A percentile compares a stretch with the other conserved stretches of the same genome.
These are phyloP conservation scores for Yamadazyma kanchanaburiensis DNA, from an alignment of 1,139 yeast species.

Conservation along the genomic window DNA sequence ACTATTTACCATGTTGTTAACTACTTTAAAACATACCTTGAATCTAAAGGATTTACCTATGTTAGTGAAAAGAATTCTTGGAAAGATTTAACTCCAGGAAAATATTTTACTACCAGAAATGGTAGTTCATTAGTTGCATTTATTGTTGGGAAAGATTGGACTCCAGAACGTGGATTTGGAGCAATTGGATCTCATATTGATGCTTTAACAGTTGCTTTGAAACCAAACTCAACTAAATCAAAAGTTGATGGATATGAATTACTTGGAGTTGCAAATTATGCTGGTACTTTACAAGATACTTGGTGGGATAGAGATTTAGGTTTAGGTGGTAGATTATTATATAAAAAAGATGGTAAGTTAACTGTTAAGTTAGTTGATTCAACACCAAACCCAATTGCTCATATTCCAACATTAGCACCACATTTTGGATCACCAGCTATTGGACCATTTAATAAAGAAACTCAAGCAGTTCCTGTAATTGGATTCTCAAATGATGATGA, in stretches of 20 bases:
- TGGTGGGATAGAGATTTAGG: slow-evolving; percentile 49
- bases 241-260: slow-evolving; percentile 38
- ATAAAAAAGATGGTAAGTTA: slow-evolving; percentile 21
- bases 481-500: slow-evolving; percentile 25
- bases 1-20: slow-evolving; percentile 41
- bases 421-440: slow-evolving; percentile 35
- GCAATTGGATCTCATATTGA: slow-evolving; percentile 44
- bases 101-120: slow-evolving; percentile 33
- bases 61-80: slow-evolving; percentile 25
- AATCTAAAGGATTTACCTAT: slow-evolving; percentile 27
- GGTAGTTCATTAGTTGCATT: slow-evolving; percentile 40
- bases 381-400: slow-evolving; percentile 37
- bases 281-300: slow-evolving; percentile 32
- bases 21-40: slow-evolving; percentile 23
- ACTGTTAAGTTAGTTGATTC: slow-evolving; percentile 30
- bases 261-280: slow-evolving; percentile 43
- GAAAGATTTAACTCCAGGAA: slow-evolving; percentile 17
- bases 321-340: slow-evolving; percentile 41
- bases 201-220: slow-evolving; percentile 36
- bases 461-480: slow-evolving; percentile 41
- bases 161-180: slow-evolving; percentile 34
- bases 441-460: slow-evolving; percentile 36
- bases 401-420: slow-evolving; percentile 41
- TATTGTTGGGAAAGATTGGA: slow-evolving; percentile 39
- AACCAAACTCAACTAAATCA: slow-evolving; percentile 31